These are phyloP conservation scores for Saccharomycopsis selenospora DNA, from an alignment of 805 yeast species.

Conservation along the genomic window DNA sequence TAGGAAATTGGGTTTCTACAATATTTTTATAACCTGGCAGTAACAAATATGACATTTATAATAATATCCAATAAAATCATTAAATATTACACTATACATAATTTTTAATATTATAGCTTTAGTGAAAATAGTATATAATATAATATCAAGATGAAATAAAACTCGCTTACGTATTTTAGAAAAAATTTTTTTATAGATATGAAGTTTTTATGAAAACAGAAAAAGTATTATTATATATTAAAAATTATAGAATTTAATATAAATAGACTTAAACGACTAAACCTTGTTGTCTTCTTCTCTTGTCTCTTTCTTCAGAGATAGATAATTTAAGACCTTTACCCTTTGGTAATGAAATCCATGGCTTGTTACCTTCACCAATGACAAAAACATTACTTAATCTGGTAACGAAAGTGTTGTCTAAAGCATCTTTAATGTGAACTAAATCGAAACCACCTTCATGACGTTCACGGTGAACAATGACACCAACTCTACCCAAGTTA, in stretches of 20 bases:
- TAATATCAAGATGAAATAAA: too few relatives aligned
- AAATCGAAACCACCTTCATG: conserved; percentile 98
- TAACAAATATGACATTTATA: too few relatives aligned
- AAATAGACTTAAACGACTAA: conserved; percentile 25
- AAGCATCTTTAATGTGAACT: conserved; percentile 92
- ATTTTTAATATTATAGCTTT: too few relatives aligned
- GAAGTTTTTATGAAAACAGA: conserved; percentile 8
- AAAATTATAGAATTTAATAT: conserved; percentile 7
- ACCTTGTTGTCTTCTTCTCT: conserved; percentile 83
- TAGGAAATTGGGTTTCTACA: too few relatives aligned
- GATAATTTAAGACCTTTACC: conserved; percentile 98
- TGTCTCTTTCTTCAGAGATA: conserved; percentile 97
- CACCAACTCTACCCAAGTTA: conserved; percentile 97
- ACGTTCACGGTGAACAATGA: conserved; percentile 90
- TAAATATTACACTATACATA: too few relatives aligned
- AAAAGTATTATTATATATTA: conserved; percentile 4
- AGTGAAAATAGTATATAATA: too few relatives aligned
- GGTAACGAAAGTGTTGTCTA: conserved; percentile 93
- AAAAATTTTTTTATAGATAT: too few relatives aligned
- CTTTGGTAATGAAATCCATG: conserved; percentile 92
- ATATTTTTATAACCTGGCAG: too few relatives aligned
- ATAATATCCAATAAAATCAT: too few relatives aligned
- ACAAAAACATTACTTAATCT: conserved; percentile 90
- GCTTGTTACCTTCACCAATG: conserved; percentile 93
- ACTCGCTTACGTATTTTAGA: too few relatives aligned